Conservation (phyloP, 208 protist genomes). For the Leishmania lainsoni region DNA sequence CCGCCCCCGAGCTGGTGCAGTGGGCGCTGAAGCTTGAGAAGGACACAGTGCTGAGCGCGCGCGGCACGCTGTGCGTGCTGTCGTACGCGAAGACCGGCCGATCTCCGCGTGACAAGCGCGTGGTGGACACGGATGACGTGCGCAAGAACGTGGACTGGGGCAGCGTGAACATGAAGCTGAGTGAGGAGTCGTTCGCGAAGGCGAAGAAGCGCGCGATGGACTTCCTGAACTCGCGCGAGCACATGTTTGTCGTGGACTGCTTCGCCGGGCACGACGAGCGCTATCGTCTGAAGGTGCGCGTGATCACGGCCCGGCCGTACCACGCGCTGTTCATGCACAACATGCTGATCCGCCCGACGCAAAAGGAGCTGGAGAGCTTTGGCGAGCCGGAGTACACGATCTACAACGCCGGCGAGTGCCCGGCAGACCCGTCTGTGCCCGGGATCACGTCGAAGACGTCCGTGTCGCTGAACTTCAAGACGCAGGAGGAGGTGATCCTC, state of each 20-base stretch:
- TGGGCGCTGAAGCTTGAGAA: conserved; percentile 73
- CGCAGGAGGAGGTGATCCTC: conserved; percentile 93
- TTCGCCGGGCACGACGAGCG: conserved; percentile 93
- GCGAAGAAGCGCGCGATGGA: conserved; percentile 91
- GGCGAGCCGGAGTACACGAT: conserved; percentile 96
- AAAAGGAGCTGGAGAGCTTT: conserved; percentile 90
- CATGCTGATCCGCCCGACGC: conserved; percentile 95
- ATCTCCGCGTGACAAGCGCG: conserved; percentile 94
- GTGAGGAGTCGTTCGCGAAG: conserved; percentile 91
- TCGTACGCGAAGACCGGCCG: conserved; percentile 94
- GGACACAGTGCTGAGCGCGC: conserved; percentile 70
- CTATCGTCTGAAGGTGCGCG: conserved; percentile 94
- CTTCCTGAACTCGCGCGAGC: conserved; percentile 91
- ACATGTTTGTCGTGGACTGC: conserved; percentile 95
- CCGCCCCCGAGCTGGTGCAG: conserved; percentile 48
- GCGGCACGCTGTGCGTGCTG: conserved; percentile 83
- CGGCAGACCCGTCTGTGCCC: conserved; percentile 87
- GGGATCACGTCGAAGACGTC: conserved; percentile 79
- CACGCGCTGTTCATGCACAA: conserved; percentile 97
- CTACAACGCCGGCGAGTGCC: conserved; percentile 94
- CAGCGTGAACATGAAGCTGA: conserved; percentile 92
- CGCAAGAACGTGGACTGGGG: conserved; percentile 94
- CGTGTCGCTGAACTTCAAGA: conserved; percentile 87
- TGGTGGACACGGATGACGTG: conserved; percentile 82
- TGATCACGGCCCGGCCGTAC: conserved; percentile 93